Percentiles rank a stretch among this genome's conserved stretches.
Conservation (phyloP, 169 alveolate genomes). For the Plasmodium vivax region DNA sequence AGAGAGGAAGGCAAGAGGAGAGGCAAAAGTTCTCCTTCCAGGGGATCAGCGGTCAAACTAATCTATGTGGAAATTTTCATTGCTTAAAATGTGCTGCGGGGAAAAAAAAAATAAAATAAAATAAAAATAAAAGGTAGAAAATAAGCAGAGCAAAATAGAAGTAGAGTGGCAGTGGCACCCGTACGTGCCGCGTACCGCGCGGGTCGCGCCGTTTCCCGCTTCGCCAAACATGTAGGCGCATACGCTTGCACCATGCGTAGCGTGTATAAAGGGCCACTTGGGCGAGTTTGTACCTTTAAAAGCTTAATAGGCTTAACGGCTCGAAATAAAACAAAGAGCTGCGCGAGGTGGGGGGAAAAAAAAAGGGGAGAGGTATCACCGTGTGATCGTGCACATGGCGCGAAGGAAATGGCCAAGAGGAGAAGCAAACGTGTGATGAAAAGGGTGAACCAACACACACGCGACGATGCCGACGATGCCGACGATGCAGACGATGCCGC, state of each 20-base stretch:
- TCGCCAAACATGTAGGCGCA: neutral
- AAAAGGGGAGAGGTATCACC: neutral
- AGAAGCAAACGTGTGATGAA: neutral
- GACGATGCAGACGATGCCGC: neutral
- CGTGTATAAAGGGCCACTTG: neutral
- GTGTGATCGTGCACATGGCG: neutral
- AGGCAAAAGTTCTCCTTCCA: neutral
- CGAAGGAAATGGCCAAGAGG: neutral
- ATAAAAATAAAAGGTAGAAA: neutral
- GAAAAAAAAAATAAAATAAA: neutral
- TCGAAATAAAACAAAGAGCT: slow-evolving; percentile 67
- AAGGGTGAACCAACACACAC: neutral
- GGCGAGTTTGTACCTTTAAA: slow-evolving; percentile 19
- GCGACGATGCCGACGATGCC: neutral
- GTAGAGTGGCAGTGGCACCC: neutral
- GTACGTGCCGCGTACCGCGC: neutral
- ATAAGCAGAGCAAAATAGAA: no score
- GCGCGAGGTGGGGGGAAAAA: neutral
- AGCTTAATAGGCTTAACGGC: slow-evolving; percentile 56
- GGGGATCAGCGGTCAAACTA: slow-evolving; percentile 1
- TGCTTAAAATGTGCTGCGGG: slow-evolving; percentile 67
- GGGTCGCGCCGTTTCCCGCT: neutral
- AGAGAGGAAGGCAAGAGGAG: neutral
- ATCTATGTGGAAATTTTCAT: slow-evolving; percentile 71
- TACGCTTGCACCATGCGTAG: neutral